Evolutionary conservation across 2,329 filamentous ascomycete genomes (phyloP), one percentile per base, ranked within the genome.

Genomic region (Lachnellula suecica): DNA sequence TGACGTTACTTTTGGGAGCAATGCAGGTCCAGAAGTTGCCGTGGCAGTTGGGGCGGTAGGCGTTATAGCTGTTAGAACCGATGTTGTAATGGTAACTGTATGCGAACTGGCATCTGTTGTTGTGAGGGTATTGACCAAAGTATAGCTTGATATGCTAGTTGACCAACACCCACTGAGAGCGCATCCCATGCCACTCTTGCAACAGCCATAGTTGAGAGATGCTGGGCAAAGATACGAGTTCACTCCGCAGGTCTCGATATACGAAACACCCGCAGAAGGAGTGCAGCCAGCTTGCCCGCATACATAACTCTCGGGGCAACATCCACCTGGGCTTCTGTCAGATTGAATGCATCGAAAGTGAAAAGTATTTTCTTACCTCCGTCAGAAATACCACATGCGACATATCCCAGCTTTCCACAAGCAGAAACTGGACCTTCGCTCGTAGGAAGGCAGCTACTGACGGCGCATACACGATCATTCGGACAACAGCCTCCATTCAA

Each of bases 201-300:
- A 84, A 57, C 81, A 84, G 0, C 80, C 81, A 52, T 74, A 78
- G 47, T 74, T 75, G 4, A 78, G 58, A 1, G 76, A 78, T 4
- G 74, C 60, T 1, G 81, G 74, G 52, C 81, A 84, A 3, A 74
- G 67, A 49, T 72, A 77, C 43, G 74, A 77, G 53, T 67, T 71
- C 2, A 68, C 57, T 5, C 72, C 72, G 47, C 81, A 84, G 15
- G 65, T 68, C 50, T 68, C 65, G 7, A 69, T 71, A 25, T 65
- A 67, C 1, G 73, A 63, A 4, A 68, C 63, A 9, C 77, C 78
- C 10, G 71, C 67, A 1, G 78, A 75, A 0, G 75, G 67, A 2
- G 67, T 63, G 56, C 81, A 84, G 3, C 63, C 66, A 19, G 65
- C 66, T 41, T 67, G 69, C 2, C 68, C 76, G 63, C 79, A 83